Base-by-base conservation (phyloP, 495 filamentous ascomycete genomes). In the Endocarpon pusillum region DNA sequence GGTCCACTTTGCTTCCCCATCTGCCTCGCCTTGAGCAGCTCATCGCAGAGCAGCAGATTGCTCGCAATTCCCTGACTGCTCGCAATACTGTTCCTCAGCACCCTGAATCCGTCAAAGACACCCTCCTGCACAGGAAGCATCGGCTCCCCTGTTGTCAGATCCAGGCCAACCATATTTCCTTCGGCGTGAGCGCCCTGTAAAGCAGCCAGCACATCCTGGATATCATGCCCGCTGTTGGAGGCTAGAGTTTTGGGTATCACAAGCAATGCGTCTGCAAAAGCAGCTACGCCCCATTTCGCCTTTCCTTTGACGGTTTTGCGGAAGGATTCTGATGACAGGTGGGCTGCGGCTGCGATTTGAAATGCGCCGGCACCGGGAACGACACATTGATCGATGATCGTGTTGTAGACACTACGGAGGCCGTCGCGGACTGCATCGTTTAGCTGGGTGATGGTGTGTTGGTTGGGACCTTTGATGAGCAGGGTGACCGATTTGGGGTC, bases 401-500 rank as follows among this genome's bases (percentile, higher is more conserved):
- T 93, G 61, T 96, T 97, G 69, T 93, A 94, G 31, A 94, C 85
- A 45, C 81, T 89, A 41, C 89, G 69, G 32, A 97, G 63, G 32
- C 89, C 91, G 50, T 97, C 89, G 19, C 89, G 78, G n/a, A 97
- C 89, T 4, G 89, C 89, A 54, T 97, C 89, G 39, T 81, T 86
- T 37, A 97, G 81, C 51, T 97, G 89, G 19, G 76, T 75, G 47
- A 97, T 96, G 30, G 91, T 96, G 57, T 97, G 89, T 46, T 71
- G 63, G 58, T 97, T 97, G 25, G 89, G 89, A 4, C 89, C 89
- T 64, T 97, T 97, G 63, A 97, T 94, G 36, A 97, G 67, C 9
- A 97, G 64, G 14, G 89, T 97, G n/a, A 96, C 91, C 3, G 91
- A 94, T 64, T 96, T 97, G 33, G 89, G 81, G 33, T 96, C 81